Evolutionary conservation across 306 rosid species (phyloP).

Genomic region (Trichosanthes cucumerina): DNA sequence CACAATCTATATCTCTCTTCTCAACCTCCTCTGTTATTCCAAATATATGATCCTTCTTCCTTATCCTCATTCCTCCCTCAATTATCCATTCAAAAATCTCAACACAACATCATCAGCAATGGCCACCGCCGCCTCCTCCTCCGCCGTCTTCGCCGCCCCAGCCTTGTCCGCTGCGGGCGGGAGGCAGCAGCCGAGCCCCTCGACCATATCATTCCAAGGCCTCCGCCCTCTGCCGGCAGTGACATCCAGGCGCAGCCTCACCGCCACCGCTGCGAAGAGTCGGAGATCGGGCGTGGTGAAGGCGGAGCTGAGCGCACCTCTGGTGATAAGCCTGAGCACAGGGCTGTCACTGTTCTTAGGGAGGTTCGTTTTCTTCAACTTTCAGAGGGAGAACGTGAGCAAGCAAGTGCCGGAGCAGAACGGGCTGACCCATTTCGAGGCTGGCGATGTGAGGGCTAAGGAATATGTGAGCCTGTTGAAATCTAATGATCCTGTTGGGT

Average conservation of each 20-base stretch:
- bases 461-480: constrained; percentile 86
- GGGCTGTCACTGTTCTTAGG: constrained; percentile 84
- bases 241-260: constrained; percentile 2
- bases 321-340: constrained; percentile 95
- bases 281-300: constrained; percentile 25
- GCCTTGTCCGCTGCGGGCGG: constrained; percentile 29
- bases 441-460: constrained; percentile 82
- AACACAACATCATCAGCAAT: background rate
- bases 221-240: constrained; percentile 36
- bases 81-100: background rate
- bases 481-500: constrained; percentile 97
- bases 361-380: constrained; percentile 94
- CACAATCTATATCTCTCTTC: constrained; percentile 17
- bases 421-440: constrained; percentile 80
- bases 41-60: constrained; percentile 9
- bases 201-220: constrained; percentile 60
- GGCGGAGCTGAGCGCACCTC: constrained; percentile 60
- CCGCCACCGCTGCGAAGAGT: constrained; percentile 12
- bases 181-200: constrained; percentile 25
- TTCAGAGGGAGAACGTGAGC: constrained; percentile 95
- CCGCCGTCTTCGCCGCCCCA: constrained; percentile 35
- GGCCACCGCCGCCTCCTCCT: constrained; percentile 43
- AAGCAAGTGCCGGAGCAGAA: constrained; percentile 98
- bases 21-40: too few relatives aligned
- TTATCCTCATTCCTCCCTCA: background rate